These are phyloP conservation scores for Bipolaris cookei DNA, from an alignment of 2,329 filamentous ascomycete species.

Conservation along the genomic window DNA sequence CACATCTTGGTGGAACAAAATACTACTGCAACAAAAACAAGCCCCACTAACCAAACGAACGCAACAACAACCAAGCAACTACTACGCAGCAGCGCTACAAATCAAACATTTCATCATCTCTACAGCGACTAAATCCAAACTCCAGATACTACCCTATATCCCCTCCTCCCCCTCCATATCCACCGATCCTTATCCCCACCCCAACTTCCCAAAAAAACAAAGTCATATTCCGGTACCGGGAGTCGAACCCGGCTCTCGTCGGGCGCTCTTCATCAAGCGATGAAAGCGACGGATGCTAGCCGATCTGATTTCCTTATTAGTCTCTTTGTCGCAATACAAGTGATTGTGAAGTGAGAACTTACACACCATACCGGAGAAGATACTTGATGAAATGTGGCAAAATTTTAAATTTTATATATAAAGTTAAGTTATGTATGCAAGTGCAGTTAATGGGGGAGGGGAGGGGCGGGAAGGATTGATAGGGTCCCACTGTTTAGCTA, in stretches of 20 bases:
- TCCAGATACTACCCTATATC: not conserved
- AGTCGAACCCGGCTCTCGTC: not conserved
- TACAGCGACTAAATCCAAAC: too few relatives aligned
- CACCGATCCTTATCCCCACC: not conserved
- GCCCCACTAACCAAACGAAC: too few relatives aligned
- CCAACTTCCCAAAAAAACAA: not conserved
- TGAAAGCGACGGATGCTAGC: constrained; percentile 1
- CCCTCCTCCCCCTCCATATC: not conserved
- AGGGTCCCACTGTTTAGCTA: not conserved
- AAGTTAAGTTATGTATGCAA: not conserved
- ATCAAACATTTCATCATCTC: not conserved
- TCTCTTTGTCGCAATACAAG: not conserved
- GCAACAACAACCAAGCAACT: too few relatives aligned
- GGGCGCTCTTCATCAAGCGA: not conserved
- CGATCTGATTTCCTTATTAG: not conserved
- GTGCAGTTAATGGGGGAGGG: not conserved
- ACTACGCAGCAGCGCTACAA: too few relatives aligned
- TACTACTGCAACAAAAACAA: too few relatives aligned
- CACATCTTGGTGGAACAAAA: too few relatives aligned
- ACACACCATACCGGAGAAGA: not conserved
- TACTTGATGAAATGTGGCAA: not conserved
- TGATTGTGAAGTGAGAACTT: not conserved
- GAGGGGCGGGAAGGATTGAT: not conserved
- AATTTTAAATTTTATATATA: not conserved
- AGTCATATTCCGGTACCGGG: not conserved